Base-by-base conservation (phyloP, 108 stramenopile genomes). In the Cylindrotheca closterium region DNA sequence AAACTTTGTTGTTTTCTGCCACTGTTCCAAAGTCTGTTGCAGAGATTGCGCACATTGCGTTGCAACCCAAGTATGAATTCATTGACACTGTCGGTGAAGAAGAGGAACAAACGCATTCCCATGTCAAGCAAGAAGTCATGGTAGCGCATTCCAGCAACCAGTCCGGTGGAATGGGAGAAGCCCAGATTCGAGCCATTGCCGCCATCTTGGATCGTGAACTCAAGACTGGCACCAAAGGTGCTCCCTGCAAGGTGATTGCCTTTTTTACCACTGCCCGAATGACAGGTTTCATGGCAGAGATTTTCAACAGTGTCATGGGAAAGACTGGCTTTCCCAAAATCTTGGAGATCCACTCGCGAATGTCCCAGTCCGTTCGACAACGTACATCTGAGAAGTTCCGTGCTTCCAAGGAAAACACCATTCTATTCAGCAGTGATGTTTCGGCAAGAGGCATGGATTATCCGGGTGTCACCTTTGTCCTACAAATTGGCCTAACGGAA, bases 221-320 rank as follows among this genome's bases (percentile, higher is more conserved):
- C 37, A 15, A 42, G 37, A 10, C 15, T 10, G 58, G 55, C 24
- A 49, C 53, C 3, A 46, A 26, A 28, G 47, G 26, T 12, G 30
- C 27, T 26, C 17, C 24, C 27, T 94, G 91, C 82, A 69, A 88
- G 63, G 68, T 83, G 30, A 83, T 86, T 27, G 91, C 89, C n/a
- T 96, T 96, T 76, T 95, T 95, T 76, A 81, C 91, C 21, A 94
- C 96, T 0, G 94, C 95, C 5, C 85, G 92, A 30, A 54, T 92
- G 29, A 80, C 84, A 18, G 86, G 85, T 50, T 83, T 93, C 76
- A 74, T 83, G 76, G 76, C 88, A n/a, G 84, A 91, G 57, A 45
- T 91, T n/a, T 93, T 91, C 81, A 77, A 75, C 65, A 47, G 50
- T 0, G 61, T 72, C 51, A 74, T 69, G 65, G 47, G 24, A 47